These are phyloP conservation scores for Neostapfia colusana DNA, from an alignment of 176 grass and related monocot species.

Conservation along the genomic window DNA sequence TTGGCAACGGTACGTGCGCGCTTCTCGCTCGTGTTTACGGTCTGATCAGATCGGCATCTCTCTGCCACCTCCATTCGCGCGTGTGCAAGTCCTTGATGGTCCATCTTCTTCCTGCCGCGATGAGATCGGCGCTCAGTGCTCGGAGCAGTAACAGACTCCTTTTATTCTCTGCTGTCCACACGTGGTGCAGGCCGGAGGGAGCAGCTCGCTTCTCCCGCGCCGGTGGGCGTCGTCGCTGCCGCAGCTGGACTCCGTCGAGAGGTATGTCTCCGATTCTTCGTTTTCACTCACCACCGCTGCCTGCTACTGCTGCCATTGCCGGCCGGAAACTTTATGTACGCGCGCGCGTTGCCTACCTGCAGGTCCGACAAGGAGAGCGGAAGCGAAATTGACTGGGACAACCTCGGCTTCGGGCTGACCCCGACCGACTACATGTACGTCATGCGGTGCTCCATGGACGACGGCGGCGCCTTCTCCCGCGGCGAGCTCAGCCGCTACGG, in stretches of 20 bases:
- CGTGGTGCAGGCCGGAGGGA: constrained; percentile 39
- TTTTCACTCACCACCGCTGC: too few species aligned
- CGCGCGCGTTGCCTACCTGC: not conserved
- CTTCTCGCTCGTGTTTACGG: not conserved
- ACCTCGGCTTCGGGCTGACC: constrained; percentile 69
- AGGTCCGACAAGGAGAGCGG: constrained; percentile 69
- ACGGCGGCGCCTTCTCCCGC: constrained; percentile 37
- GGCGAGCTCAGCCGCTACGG: constrained; percentile 79
- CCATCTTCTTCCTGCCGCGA: not conserved
- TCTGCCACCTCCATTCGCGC: not conserved
- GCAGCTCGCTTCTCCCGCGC: not conserved
- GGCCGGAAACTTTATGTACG: too few species aligned
- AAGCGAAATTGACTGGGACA: constrained; percentile 85
- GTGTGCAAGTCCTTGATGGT: too few species aligned
- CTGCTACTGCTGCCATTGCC: too few species aligned
- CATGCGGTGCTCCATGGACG: constrained; percentile 54
- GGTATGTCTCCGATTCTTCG: not conserved
- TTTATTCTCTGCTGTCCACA: not conserved
- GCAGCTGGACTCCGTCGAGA: constrained; percentile 42
- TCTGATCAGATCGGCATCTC: constrained; percentile 31
- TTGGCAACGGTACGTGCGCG: constrained; percentile 42
- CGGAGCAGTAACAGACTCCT: not conserved
- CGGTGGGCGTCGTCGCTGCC: constrained; percentile 47
- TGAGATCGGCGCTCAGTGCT: constrained; percentile 11
- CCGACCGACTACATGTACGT: constrained; percentile 90